Evolutionary conservation across 1,284 basidiomycete genomes (phyloP).

Genomic region (Cutaneotrichosporon mucoides): DNA sequence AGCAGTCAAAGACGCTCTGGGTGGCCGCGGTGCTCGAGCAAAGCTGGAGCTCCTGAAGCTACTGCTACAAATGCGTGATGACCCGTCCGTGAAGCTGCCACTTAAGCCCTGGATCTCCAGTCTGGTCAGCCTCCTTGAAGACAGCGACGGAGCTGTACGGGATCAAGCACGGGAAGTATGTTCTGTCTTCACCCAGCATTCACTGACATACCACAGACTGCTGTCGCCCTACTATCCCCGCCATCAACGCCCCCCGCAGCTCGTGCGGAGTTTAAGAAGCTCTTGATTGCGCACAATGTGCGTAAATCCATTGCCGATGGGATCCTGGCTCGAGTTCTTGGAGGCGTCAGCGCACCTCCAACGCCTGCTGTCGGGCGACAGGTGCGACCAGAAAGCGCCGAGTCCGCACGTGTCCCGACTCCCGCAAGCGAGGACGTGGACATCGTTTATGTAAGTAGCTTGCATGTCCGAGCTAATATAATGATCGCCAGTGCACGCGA

Average conservation of each 20-base stretch:
- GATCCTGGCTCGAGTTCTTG: conserved; percentile 50
- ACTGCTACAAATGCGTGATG: conserved; percentile 58
- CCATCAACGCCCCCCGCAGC: conserved; percentile 76
- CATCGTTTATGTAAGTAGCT: conserved; percentile 63
- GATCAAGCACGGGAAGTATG: conserved; percentile 64
- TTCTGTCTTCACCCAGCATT: background rate
- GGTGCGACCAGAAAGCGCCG: background rate
- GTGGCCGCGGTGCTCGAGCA: conserved; percentile 73
- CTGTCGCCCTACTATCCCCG: conserved; percentile 78
- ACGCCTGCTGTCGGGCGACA: background rate
- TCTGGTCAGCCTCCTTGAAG: conserved; percentile 81
- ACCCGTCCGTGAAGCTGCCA: conserved; percentile 72
- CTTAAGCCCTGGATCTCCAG: conserved; percentile 74
- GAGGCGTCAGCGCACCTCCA: conserved; percentile 10
- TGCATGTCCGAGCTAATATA: conserved; percentile 1
- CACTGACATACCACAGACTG: conserved; percentile 52
- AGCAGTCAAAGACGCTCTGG: conserved; percentile 62
- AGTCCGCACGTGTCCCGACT: background rate
- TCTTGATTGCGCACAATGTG: conserved; percentile 75
- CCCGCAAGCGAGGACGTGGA: conserved; percentile 53
- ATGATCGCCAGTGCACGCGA: conserved; percentile 81
- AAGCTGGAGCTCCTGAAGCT: conserved; percentile 48
- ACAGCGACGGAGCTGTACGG: conserved; percentile 83
- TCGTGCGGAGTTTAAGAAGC: conserved; percentile 86
- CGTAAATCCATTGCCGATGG: conserved; percentile 69